phyloP scores from a whole-genome alignment of 495 filamentous ascomycete species.

The Hyphodiscus hymeniophilus region DNA sequence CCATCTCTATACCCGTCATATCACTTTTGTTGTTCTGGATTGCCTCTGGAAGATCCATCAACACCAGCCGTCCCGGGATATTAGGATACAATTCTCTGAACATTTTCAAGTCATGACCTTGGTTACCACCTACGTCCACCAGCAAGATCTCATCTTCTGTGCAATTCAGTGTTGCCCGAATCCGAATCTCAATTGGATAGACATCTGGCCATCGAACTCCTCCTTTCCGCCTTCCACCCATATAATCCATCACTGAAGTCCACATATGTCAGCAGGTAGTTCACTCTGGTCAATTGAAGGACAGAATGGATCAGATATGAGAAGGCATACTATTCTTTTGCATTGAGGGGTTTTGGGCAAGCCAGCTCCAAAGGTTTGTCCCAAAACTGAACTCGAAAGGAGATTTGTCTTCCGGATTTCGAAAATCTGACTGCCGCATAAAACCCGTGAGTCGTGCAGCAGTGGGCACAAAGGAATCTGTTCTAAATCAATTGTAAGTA shows the following conservation, averaged over 20 bases:
- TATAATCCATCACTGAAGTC: neutral
- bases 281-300: no score
- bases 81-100: constrained; percentile 1
- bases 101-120: constrained; percentile 12
- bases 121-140: constrained; percentile 21
- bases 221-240: constrained; percentile 12
- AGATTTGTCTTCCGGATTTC: constrained; percentile 10
- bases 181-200: neutral
- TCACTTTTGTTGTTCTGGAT: neutral
- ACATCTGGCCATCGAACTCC: neutral
- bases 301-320: no score
- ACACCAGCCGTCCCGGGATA: constrained; percentile 26
- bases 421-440: constrained; percentile 6
- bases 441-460: constrained; percentile 2
- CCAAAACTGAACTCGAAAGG: constrained; percentile 15
- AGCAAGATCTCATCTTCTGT: constrained; percentile 8
- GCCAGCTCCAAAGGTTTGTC: constrained; percentile 6
- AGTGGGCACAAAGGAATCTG: constrained; percentile 2
- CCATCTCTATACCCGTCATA: constrained; percentile 32
- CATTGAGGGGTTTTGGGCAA: neutral
- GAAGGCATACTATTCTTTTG: constrained; percentile 1
- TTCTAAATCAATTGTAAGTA: neutral
- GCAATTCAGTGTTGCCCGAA: constrained; percentile 1
- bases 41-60: constrained; percentile 40
- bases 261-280: no score